Conservation (phyloP, 768 basidiomycete genomes). For the Sutorius australiensis region DNA sequence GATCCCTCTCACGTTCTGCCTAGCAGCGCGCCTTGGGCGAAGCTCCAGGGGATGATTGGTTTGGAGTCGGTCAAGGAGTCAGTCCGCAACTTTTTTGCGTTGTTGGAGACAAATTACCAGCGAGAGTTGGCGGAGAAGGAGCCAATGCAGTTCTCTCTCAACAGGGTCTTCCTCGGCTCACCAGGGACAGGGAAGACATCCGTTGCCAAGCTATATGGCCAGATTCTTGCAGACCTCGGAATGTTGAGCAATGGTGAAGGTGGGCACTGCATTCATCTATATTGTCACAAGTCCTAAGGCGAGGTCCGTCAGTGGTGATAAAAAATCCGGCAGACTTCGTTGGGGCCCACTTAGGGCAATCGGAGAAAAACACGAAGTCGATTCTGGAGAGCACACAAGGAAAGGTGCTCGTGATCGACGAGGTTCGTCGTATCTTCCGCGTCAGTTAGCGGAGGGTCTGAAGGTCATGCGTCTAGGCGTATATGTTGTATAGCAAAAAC, state of each 20-base stretch:
- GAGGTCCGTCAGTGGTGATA: conserved; percentile 43
- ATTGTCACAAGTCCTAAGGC: not conserved
- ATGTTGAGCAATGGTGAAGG: conserved; percentile 74
- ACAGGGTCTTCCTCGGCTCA: conserved; percentile 63
- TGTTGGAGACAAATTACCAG: conserved; percentile 52
- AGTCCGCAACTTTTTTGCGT: conserved; percentile 44
- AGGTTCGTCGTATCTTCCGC: conserved; percentile 35
- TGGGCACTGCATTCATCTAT: conserved; percentile 20
- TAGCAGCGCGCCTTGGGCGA: conserved; percentile 47
- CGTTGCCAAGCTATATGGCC: conserved; percentile 65
- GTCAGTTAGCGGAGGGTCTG: not conserved
- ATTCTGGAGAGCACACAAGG: conserved; percentile 57
- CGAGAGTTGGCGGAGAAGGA: conserved; percentile 56
- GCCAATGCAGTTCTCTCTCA: conserved; percentile 52
- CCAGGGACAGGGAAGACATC: conserved; percentile 75
- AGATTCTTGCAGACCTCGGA: conserved; percentile 57
- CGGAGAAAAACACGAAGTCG: conserved; percentile 61
- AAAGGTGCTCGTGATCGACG: conserved; percentile 71
- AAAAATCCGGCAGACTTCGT: conserved; percentile 72
- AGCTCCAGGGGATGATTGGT: conserved; percentile 53
- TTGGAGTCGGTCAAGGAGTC: conserved; percentile 56
- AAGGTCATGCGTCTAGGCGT: conserved; percentile 44
- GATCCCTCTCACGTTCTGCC: conserved; percentile 50
- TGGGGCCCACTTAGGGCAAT: conserved; percentile 53
- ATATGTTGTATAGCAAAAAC: conserved; percentile 55